Evolutionary conservation across 345 rosid genomes (phyloP).

Genomic region (Leavenworthia alabamica): DNA sequence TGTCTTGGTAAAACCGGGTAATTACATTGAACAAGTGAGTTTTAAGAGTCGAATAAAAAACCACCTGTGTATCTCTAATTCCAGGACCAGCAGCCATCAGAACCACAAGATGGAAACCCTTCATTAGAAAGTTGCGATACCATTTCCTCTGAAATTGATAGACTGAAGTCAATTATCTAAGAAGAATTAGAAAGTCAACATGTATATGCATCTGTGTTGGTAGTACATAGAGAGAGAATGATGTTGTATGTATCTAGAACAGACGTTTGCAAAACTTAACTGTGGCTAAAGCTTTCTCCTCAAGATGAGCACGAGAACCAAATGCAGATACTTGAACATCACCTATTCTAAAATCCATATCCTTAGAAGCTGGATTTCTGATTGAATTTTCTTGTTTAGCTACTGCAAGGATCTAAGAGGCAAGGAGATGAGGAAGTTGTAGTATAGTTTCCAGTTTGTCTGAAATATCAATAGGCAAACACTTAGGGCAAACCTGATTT

Average conservation of each 20-base stretch:
- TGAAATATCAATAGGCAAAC: not conserved
- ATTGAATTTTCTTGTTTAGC: conserved; percentile 43
- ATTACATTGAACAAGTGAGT: not conserved
- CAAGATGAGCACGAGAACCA: conserved; percentile 99
- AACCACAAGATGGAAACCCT: conserved; percentile 94
- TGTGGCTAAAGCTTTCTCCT: conserved; percentile 88
- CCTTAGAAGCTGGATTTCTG: conserved; percentile 41
- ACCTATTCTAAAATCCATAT: conserved; percentile 43
- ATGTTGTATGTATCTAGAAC: not conserved
- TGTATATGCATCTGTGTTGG: not conserved
- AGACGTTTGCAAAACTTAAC: conserved; percentile 43
- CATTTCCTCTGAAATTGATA: conserved; percentile 77
- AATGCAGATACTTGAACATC: conserved; percentile 77
- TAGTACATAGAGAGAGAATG: not conserved
- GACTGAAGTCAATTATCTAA: conserved; percentile 17
- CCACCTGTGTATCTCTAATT: conserved; percentile 97
- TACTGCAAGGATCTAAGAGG: conserved; percentile 70
- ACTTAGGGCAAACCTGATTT: conserved; percentile 54
- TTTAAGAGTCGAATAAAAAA: no score
- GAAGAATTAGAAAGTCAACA: no score
- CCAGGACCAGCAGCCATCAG: conserved; percentile 87
- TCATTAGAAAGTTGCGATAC: conserved; percentile 95
- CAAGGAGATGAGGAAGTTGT: conserved; percentile 31
- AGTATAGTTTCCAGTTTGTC: conserved; percentile 3
- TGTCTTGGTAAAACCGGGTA: no score